Conservation (phyloP, 2,329 filamentous ascomycete genomes). For the Didymella glomerata region DNA sequence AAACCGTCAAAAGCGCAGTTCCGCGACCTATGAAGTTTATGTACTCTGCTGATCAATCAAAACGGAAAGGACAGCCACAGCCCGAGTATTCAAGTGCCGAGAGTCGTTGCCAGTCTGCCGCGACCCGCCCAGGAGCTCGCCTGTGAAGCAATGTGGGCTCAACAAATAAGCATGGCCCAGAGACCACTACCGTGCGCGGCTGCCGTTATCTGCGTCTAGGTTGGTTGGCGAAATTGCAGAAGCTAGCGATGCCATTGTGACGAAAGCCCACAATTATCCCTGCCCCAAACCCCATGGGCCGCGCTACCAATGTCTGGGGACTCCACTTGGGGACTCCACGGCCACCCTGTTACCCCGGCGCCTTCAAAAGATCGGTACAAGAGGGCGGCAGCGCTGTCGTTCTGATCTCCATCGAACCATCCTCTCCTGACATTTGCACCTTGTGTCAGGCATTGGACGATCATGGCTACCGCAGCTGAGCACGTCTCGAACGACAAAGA, state of each 20-base stretch:
- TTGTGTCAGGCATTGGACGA: conserved; percentile 3
- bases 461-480: conserved; percentile 15
- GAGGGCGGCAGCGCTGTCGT: conserved; percentile 11
- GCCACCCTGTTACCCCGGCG: conserved; percentile 11
- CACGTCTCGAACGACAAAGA: conserved; percentile 13
- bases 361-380: conserved; percentile 23
- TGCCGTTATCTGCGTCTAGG: conserved; percentile 22
- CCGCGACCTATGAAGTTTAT: background rate
- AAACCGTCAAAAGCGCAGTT: background rate
- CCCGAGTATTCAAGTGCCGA: conserved; percentile 14
- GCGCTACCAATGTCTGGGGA: conserved; percentile 26
- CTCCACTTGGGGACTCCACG: conserved; percentile 27
- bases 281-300: conserved; percentile 22
- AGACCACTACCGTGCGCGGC: conserved; percentile 10
- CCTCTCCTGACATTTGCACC: conserved; percentile 10
- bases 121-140: conserved; percentile 16
- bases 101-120: conserved; percentile 5
- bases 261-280: conserved; percentile 20
- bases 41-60: conserved; percentile 7
- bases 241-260: conserved; percentile 23
- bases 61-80: background rate
- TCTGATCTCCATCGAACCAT: conserved; percentile 7
- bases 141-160: conserved; percentile 11
- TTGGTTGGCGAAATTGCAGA: conserved; percentile 12
- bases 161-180: conserved; percentile 16